phyloP scores from a whole-genome alignment of 2,329 filamentous ascomycete genomes.

The Hymenotorrendiella dingleyae region DNA sequence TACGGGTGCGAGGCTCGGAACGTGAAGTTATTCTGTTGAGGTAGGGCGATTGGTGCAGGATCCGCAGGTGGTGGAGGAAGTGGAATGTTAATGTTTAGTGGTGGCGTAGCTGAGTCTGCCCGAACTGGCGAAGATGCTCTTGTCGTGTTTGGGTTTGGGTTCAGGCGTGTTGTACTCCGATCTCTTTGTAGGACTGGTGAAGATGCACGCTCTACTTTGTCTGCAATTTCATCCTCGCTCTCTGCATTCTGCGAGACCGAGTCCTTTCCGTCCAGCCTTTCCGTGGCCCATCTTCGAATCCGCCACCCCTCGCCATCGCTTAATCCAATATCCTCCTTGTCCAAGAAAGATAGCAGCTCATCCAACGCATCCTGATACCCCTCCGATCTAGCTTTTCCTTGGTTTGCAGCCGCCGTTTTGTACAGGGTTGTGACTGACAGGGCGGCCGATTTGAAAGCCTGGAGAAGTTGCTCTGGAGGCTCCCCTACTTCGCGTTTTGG shows the following conservation, averaged over 20 bases:
- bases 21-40: constrained; percentile 57
- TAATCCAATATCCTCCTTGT: constrained; percentile 73
- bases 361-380: constrained; percentile 94
- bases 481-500: constrained; percentile 37
- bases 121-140: constrained; percentile 33
- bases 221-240: constrained; percentile 54
- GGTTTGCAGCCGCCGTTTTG: constrained; percentile 77
- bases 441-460: constrained; percentile 87
- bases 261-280: constrained; percentile 61
- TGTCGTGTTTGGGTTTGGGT: constrained; percentile 19
- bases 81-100: constrained; percentile 9
- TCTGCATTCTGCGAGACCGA: constrained; percentile 52
- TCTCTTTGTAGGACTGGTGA: constrained; percentile 53
- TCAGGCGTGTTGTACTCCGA: constrained; percentile 36
- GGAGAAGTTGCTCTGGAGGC: constrained; percentile 63
- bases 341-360: constrained; percentile 78
- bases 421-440: constrained; percentile 94
- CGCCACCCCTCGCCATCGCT: constrained; percentile 70
- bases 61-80: constrained; percentile 8
- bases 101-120: constrained; percentile 33
- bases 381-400: constrained; percentile 67
- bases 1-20: constrained; percentile 61
- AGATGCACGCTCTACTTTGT: constrained; percentile 54
- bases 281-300: constrained; percentile 59
- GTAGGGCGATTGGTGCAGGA: constrained; percentile 35